phyloP scores from a whole-genome alignment of 83 land plant species.

The Thuja plicata region DNA sequence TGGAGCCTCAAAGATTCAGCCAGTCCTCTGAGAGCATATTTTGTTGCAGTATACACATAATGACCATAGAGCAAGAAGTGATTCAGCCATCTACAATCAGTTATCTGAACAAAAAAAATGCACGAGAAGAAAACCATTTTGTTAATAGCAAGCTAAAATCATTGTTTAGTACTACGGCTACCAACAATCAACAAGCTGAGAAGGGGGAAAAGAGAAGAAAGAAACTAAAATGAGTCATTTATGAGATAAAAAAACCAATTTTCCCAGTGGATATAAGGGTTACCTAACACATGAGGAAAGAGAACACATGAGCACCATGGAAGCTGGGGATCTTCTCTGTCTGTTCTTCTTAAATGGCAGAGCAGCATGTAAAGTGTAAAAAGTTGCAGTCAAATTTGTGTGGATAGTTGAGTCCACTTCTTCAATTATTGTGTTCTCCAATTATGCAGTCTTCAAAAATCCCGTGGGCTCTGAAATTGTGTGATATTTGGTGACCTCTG shows the following conservation, averaged over 20 bases:
- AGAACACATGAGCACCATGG: slow-evolving; percentile 5
- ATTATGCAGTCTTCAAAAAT: not conserved
- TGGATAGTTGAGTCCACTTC: not conserved
- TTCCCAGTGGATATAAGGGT: not conserved
- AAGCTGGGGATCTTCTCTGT: not conserved
- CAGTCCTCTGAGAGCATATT: slow-evolving; percentile 13
- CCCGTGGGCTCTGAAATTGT: not conserved
- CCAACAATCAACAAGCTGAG: not conserved
- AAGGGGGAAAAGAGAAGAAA: not conserved
- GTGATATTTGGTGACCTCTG: not conserved
- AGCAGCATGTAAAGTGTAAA: slow-evolving; percentile 14
- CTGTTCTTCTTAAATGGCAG: slow-evolving; percentile 12
- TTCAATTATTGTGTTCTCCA: not conserved
- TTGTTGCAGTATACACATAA: slow-evolving; percentile 8
- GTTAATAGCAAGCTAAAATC: no score
- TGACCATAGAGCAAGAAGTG: slow-evolving; percentile 7
- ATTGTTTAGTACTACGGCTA: no score
- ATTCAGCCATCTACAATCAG: not conserved
- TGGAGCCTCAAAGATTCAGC: slow-evolving; percentile 10
- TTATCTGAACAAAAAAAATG: not conserved
- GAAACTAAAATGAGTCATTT: not conserved
- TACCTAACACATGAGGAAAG: not conserved
- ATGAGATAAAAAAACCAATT: not conserved
- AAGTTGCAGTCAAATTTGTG: slow-evolving; percentile 8
- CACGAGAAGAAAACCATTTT: not conserved